These are phyloP conservation scores for Tilletia caries DNA, from an alignment of 1,284 basidiomycete species.

Conservation along the genomic window DNA sequence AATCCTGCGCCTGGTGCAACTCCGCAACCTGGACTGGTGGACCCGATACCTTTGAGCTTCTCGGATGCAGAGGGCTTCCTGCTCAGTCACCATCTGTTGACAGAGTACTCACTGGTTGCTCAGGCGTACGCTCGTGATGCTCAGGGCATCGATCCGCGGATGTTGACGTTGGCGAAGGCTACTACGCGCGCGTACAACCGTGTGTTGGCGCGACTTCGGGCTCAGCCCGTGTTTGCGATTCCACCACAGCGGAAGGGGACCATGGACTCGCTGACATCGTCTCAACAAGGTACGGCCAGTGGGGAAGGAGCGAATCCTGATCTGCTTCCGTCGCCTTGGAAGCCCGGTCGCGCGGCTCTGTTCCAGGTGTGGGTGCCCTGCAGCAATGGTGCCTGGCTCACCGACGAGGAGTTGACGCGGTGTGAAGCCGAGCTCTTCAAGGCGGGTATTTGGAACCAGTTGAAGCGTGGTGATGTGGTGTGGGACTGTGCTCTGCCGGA, in stretches of 20 bases:
- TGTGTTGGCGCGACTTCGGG: constrained; percentile 51
- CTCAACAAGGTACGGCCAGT: background rate
- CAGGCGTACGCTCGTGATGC: constrained; percentile 31
- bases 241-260: background rate
- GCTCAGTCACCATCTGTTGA: constrained; percentile 34
- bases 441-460: constrained; percentile 49
- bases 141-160: constrained; percentile 45
- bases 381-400: constrained; percentile 38
- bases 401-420: constrained; percentile 39
- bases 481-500: constrained; percentile 53
- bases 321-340: constrained; percentile 35
- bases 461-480: constrained; percentile 54
- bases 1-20: background rate
- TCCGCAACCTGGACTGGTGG: constrained; percentile 20
- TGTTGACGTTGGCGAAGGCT: constrained; percentile 47
- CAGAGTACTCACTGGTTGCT: constrained; percentile 41
- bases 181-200: constrained; percentile 54
- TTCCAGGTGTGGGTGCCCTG: constrained; percentile 55
- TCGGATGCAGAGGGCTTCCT: constrained; percentile 48
- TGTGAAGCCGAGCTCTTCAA: constrained; percentile 51
- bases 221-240: constrained; percentile 36
- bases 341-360: constrained; percentile 51
- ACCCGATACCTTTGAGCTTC: constrained; percentile 43
- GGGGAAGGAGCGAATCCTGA: background rate
- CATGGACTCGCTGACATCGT: background rate